Base-by-base conservation (phyloP, 441 rosid species). In the Adansonia rubrostipa region DNA sequence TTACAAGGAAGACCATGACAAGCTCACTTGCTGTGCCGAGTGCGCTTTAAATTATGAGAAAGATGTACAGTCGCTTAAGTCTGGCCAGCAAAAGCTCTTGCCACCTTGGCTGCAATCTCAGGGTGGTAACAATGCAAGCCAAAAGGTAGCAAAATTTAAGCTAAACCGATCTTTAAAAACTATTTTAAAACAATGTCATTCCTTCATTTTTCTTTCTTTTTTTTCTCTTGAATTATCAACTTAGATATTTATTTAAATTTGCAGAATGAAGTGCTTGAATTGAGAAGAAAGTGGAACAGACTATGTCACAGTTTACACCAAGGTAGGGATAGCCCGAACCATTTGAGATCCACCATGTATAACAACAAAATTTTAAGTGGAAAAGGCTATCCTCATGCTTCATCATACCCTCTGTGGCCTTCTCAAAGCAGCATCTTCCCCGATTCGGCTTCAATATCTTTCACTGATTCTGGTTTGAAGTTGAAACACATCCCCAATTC, bases 21-120 rank as follows among this genome's bases (percentile, higher is more conserved):
- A 83, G 82, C 87, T 92, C 65, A 84, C 56, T 56, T 91, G 90
- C 82, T 95, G 98, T 50, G 86, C 87, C 57, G 92, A 95, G 81
- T 95, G 98, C 89, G 84, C 84, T 74, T 91, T 85, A 40, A 89
- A 86, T 72, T 95, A 85, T 67, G 93, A 92, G 77, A 89, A 88
- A 78, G 98, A 95, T 89, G 93, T 91, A 68, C 90, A 87, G 57
- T 42, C 83, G 2, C 81, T 88, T 61, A 90, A 48, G 14, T 48
- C 13, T 48, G 60, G 20, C 60, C 63, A 58, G 33, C 13, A 48
- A 50, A 73, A 64, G 42, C 9, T 83, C 72, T 81, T 92, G 82
- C 97, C 92, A 19, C 81, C 89, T 79, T 95, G 98, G 98, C 86
- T 93, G 67, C 94, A 90, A 73, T 76, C 87, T 73, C 90, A 86